Evolutionary conservation across 805 yeast genomes (phyloP).

Genomic region (Lipomyces starkeyi): DNA sequence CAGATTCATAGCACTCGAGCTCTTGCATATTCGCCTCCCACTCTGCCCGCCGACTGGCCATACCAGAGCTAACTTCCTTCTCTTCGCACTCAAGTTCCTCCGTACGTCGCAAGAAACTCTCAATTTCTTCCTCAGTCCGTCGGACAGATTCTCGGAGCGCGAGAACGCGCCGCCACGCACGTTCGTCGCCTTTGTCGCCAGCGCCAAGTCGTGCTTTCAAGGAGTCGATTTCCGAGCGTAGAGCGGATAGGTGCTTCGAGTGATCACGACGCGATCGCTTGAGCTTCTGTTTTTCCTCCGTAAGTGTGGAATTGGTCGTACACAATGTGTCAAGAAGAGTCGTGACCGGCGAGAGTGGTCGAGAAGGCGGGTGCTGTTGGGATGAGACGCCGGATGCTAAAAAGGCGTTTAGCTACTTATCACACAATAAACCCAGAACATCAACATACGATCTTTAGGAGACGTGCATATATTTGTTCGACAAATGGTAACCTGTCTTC

Average conservation of each 20-base stretch:
- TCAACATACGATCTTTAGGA: constrained; percentile 30
- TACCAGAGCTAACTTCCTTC: neutral
- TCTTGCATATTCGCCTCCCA: constrained; percentile 37
- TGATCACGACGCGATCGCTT: constrained; percentile 65
- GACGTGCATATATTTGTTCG: constrained; percentile 34
- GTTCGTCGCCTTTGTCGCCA: constrained; percentile 61
- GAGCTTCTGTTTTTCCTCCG: constrained; percentile 61
- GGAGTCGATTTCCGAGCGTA: constrained; percentile 63
- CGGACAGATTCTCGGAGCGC: constrained; percentile 56
- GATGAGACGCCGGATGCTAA: constrained; percentile 23
- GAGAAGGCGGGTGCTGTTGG: constrained; percentile 37
- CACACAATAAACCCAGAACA: neutral
- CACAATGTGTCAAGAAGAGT: constrained; percentile 69
- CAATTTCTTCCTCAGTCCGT: constrained; percentile 47
- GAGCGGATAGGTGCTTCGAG: constrained; percentile 56
- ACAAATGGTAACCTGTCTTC: constrained; percentile 29
- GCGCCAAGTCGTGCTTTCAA: constrained; percentile 55
- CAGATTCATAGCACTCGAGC: constrained; percentile 27
- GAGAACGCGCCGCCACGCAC: constrained; percentile 58
- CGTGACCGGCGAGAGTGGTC: constrained; percentile 62
- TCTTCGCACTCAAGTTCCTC: constrained; percentile 29
- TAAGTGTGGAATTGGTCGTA: constrained; percentile 65
- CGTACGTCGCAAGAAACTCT: constrained; percentile 25
- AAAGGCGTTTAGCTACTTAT: neutral
- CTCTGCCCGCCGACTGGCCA: constrained; percentile 23